Percentiles rank a stretch among this genome's conserved stretches.
phyloP scores from a whole-genome alignment of 441 rosid species.

The Populus tomentosa region DNA sequence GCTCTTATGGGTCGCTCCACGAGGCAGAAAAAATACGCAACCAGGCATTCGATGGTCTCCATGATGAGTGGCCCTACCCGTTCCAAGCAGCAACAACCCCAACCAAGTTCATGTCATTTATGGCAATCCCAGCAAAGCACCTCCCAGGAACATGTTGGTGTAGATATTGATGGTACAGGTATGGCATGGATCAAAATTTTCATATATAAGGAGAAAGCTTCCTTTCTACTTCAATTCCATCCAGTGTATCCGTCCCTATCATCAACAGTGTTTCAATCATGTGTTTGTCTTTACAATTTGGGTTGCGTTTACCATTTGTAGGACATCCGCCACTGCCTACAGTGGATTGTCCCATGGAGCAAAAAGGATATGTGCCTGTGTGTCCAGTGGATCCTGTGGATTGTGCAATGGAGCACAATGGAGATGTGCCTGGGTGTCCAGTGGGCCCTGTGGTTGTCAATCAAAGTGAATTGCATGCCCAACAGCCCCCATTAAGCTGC shows the following conservation, averaged over 20 bases:
- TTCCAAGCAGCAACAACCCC: conserved; percentile 16
- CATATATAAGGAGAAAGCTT: background rate
- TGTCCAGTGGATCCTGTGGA: conserved; percentile 19
- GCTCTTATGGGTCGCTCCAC: background rate
- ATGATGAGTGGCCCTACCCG: background rate
- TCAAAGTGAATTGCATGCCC: conserved; percentile 14
- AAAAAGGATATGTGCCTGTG: conserved; percentile 12
- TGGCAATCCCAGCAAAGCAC: conserved; percentile 23
- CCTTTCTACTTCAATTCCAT: background rate
- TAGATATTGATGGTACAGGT: conserved; percentile 21
- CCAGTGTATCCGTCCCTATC: background rate
- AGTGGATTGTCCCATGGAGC: conserved; percentile 13
- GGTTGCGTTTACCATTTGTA: background rate
- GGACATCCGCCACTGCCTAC: conserved; percentile 13
- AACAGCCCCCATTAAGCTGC: conserved; percentile 13
- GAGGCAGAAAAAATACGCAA: conserved; percentile 9
- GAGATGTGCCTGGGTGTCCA: conserved; percentile 15
- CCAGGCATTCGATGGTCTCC: background rate
- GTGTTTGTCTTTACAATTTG: background rate
- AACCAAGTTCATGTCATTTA: conserved; percentile 9
- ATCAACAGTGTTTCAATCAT: background rate
- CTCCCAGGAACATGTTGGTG: conserved; percentile 17
- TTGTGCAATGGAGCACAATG: conserved; percentile 12
- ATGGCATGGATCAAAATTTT: background rate
- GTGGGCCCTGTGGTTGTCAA: conserved; percentile 16